Evolutionary conservation across 441 rosid species (phyloP), one percentile per base, ranked within the genome.

Genomic region (Arabidopsis lyrata): DNA sequence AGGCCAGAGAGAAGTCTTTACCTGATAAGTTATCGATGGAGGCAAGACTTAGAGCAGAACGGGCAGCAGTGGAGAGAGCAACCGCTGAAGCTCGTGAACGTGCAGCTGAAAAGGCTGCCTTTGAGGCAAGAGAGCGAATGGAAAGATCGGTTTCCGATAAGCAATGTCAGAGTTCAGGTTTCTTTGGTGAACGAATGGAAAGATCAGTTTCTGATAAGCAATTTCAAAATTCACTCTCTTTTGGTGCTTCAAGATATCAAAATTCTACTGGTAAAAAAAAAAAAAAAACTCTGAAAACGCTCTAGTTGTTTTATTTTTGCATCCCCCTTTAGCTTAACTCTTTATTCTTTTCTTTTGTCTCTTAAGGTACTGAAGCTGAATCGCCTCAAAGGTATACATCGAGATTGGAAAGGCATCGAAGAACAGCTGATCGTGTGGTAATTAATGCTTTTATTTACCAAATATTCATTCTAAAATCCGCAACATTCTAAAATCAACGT

Each of bases 401-500:
- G 13, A 91, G 97, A 68, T 80, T 92, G 78, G 97, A 95, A 79
- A 89, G 99, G 76, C 87, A 88, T 79, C 87, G 61, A 32, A 87
- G 99, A 81, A 95, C 95, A 70, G 93, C 97, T 69, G 98, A 95
- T 79, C 92, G 96, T 13, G 98, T 90, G 20, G 99, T 92, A 87
- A 65, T 3, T 14, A 36, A 83, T 44, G 20, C 56, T 58, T 71
- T 38, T 69, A 24, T 24, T 29, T 6, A 32, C 54, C 29, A 1
- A 14, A 12, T 42, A 50, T 20, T 63, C 7, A 32, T n/a, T 18
- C 1, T 6, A 8, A n/a, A 34, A 2, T 44, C 12, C 11, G 62
- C 50, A 36, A 48, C 53, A 2, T 18, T 61, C 3, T 52, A 15
- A 32, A 72, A 52, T 9, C 34, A 50, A 78, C 4, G 11, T 10